A percentile compares a stretch with the other conserved stretches of the same genome.
These are phyloP conservation scores for Moringa oleifera DNA, from an alignment of 345 rosid genomes.

Conservation along the genomic window DNA sequence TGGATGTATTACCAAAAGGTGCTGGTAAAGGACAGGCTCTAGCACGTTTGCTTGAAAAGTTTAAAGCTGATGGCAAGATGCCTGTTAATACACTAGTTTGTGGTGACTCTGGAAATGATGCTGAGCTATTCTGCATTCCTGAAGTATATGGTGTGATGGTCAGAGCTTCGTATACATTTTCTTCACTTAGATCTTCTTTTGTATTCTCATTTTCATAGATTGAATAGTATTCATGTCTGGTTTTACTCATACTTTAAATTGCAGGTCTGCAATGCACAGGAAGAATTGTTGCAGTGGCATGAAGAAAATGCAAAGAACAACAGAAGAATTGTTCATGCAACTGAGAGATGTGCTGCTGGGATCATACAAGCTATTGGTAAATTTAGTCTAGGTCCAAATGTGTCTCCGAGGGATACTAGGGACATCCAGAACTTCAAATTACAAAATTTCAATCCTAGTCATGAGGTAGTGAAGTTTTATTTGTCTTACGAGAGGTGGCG, in stretches of 20 bases:
- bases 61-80: slow-evolving; percentile 38
- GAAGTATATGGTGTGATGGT: slow-evolving; percentile 86
- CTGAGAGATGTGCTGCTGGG: slow-evolving; percentile 75
- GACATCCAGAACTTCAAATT: slow-evolving; percentile 27
- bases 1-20: slow-evolving; percentile 73
- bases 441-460: slow-evolving; percentile 33
- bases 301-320: slow-evolving; percentile 54
- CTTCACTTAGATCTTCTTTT: slow-evolving; percentile 10
- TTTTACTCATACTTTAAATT: slow-evolving; percentile 1
- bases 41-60: slow-evolving; percentile 56
- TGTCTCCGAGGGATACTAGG: slow-evolving; percentile 59
- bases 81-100: slow-evolving; percentile 73
- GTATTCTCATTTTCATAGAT: background rate
- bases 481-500: slow-evolving; percentile 63
- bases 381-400: slow-evolving; percentile 58
- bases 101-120: slow-evolving; percentile 96
- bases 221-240: background rate
- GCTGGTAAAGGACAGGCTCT: slow-evolving; percentile 93
- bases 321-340: slow-evolving; percentile 56
- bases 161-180: slow-evolving; percentile 13
- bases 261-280: slow-evolving; percentile 83
- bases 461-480: slow-evolving; percentile 61
- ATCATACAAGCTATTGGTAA: slow-evolving; percentile 74
- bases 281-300: slow-evolving; percentile 75
- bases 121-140: slow-evolving; percentile 62